These are phyloP conservation scores for Candida germanica DNA, from an alignment of 805 yeast genomes.

Conservation along the genomic window DNA sequence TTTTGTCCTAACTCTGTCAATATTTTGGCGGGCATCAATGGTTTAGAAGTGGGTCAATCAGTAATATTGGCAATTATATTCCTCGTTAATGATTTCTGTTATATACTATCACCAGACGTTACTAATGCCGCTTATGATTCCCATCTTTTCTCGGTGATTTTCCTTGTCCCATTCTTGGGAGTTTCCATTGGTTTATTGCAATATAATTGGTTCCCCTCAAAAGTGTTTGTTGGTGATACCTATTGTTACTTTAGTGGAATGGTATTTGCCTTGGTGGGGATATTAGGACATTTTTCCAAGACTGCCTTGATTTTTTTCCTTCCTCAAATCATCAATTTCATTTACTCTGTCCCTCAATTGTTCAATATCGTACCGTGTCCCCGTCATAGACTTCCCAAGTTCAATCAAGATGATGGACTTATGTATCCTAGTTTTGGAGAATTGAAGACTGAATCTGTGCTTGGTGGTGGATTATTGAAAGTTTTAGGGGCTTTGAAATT, in stretches of 20 bases:
- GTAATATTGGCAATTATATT: constrained; percentile 71
- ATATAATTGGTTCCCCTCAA: constrained; percentile 88
- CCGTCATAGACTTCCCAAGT: constrained; percentile 86
- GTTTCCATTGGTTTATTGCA: constrained; percentile 73
- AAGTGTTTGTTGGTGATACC: constrained; percentile 96
- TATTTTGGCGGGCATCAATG: constrained; percentile 94
- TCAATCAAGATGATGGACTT: constrained; percentile 62
- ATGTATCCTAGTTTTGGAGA: constrained; percentile 60
- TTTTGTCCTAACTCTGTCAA: constrained; percentile 96
- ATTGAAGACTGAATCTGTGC: constrained; percentile 20
- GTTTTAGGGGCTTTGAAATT: constrained; percentile 49
- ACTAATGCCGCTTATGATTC: constrained; percentile 63
- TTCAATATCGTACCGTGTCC: constrained; percentile 90
- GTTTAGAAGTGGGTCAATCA: constrained; percentile 94
- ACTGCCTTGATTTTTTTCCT: constrained; percentile 81
- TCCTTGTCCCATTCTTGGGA: constrained; percentile 83
- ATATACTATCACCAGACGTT: constrained; percentile 46
- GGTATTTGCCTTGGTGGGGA: constrained; percentile 97
- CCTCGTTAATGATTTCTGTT: constrained; percentile 72
- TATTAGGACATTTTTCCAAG: constrained; percentile 93
- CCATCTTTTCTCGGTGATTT: constrained; percentile 75
- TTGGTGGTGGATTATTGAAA: constrained; percentile 12
- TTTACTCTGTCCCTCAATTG: constrained; percentile 90
- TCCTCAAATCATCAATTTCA: constrained; percentile 88
- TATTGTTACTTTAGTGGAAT: constrained; percentile 97